Evolutionary conservation across 2,329 filamentous ascomycete genomes (phyloP), one percentile per base, ranked within the genome.

Genomic region (Beauveria medogensis): DNA sequence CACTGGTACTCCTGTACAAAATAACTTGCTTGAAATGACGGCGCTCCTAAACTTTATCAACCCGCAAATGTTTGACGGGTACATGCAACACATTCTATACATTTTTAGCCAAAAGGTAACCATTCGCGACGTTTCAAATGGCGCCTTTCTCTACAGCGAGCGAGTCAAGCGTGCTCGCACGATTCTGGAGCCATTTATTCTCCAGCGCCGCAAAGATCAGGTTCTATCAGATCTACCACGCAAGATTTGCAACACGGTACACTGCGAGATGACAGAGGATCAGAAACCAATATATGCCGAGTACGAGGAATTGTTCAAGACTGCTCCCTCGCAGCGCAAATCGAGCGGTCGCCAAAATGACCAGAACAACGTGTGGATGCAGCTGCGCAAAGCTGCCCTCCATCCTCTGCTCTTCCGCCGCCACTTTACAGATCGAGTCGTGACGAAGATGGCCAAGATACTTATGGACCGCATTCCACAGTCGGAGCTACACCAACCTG

Each of bases 1-100:
- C 10, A 77, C 75, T 14, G 73, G 73, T 47, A 99, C 94, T 0
- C 94, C 94, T 0, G 82, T 99, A 2, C 91, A 95, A 72, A 95
- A 99, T 75, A 97, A 97, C 71, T 79, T 99, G 22, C 88, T 93
- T 70, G 94, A 99, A 75, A 84, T 99, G 68, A 88, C 92, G 46
- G 90, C 92, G 2, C 83, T 99, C 16, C 82, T 99, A 14, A 91
- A 88, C n/a, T 97, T 99, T 70, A 92, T 99, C 68, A 88, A 97
- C 73, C 94, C 94, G 0, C 77, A 83, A 8, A 82, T 97, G 41
- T 99, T 99, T 72, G 79, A 83, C 10, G 83, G 87, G 41, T 86
- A 88, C 64, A 85, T 89, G 67, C 87, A 94, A 9, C 85, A 92
- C 63, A 81, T 99, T n/a, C 81, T 88, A 61, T 88, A 86, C 57